A percentile compares a stretch with the other conserved stretches of the same genome.
Evolutionary conservation across 805 yeast genomes (phyloP).

Genomic region (Kuraishia floccosa): DNA sequence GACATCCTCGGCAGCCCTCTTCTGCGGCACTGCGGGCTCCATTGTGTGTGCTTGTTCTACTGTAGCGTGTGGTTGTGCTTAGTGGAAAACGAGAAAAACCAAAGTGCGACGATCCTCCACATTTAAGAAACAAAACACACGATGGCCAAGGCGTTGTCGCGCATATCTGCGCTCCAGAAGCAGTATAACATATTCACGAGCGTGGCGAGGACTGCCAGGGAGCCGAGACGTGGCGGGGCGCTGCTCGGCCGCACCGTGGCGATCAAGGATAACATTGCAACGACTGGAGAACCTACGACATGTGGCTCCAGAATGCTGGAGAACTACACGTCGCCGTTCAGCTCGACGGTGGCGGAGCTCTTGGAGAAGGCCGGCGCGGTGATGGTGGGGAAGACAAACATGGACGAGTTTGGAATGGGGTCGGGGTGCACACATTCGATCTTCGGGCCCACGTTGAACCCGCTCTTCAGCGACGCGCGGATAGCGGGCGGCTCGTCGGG

Average conservation of each 20-base stretch:
- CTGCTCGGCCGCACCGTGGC: conserved; percentile 28
- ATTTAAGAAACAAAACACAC: no score
- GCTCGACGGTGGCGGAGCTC: conserved; percentile 58
- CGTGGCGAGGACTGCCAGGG: no score
- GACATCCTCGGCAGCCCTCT: not conserved
- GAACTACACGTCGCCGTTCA: conserved; percentile 62
- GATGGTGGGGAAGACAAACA: conserved; percentile 71
- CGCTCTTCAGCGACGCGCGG: conserved; percentile 22
- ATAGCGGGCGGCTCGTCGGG: conserved; percentile 91
- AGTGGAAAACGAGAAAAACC: no score
- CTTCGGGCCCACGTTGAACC: conserved; percentile 51
- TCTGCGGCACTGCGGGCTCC: conserved; percentile 1
- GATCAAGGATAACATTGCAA: conserved; percentile 74
- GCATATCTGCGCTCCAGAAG: no score
- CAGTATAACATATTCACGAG: no score
- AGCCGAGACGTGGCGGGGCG: no score
- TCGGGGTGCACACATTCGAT: conserved; percentile 46
- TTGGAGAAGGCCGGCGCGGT: conserved; percentile 40
- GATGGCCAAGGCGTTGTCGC: no score
- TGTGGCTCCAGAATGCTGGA: conserved; percentile 62
- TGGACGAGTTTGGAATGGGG: conserved; percentile 99
- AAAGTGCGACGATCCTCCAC: no score
- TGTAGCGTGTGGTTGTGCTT: no score
- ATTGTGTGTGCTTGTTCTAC: no score
- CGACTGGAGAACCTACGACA: conserved; percentile 58